Evolutionary conservation across 805 yeast genomes (phyloP).

Genomic region (Ogataea minuta): DNA sequence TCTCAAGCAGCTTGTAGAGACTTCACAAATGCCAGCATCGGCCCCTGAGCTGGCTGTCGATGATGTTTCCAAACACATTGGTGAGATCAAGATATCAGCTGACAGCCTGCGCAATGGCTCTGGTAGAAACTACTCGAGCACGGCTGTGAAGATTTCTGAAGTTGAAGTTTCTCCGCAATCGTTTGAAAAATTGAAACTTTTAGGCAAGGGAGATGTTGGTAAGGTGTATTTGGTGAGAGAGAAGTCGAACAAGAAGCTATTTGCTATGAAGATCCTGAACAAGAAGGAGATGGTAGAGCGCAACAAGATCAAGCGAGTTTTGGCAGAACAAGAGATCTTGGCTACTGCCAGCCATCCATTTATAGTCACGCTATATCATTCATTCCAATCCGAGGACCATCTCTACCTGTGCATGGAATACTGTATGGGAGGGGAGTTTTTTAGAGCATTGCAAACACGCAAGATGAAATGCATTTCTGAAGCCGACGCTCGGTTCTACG

Average conservation of each 20-base stretch:
- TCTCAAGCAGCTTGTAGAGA: conserved; percentile 36
- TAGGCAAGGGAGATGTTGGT: conserved; percentile 98
- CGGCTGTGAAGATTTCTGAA: conserved; percentile 68
- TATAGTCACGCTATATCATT: conserved; percentile 92
- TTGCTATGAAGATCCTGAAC: conserved; percentile 88
- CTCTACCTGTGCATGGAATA: conserved; percentile 96
- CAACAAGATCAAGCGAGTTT: conserved; percentile 88
- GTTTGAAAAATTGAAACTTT: conserved; percentile 82
- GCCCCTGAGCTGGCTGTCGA: conserved; percentile 5
- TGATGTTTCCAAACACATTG: conserved; percentile 35
- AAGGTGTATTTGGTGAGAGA: conserved; percentile 91
- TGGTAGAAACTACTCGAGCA: conserved; percentile 65
- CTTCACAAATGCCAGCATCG: conserved; percentile 15
- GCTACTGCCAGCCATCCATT: conserved; percentile 97
- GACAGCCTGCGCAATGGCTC: conserved; percentile 1
- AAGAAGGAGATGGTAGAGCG: conserved; percentile 94
- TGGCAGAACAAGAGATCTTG: conserved; percentile 95
- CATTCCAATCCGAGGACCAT: conserved; percentile 91
- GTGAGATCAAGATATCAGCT: conserved; percentile 32
- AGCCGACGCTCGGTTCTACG: conserved; percentile 87
- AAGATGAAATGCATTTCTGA: conserved; percentile 83
- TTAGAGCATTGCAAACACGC: conserved; percentile 91
- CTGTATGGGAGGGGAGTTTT: conserved; percentile 99
- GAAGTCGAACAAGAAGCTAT: conserved; percentile 66
- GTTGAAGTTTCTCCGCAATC: conserved; percentile 84